Evolutionary conservation across 2,329 filamentous ascomycete genomes (phyloP).

Genomic region (Sporothrix protearum): DNA sequence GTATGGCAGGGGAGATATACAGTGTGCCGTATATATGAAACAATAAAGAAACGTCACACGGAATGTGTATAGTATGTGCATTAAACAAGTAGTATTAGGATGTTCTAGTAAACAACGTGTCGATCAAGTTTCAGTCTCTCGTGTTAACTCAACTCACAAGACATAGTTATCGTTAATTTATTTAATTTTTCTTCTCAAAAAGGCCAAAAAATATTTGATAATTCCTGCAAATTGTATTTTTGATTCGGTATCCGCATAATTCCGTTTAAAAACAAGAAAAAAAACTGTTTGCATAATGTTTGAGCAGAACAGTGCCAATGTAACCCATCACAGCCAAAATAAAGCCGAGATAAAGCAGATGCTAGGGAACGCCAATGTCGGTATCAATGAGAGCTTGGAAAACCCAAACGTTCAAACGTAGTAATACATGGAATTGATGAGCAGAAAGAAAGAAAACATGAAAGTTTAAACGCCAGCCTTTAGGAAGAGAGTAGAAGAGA

Average conservation of each 20-base stretch:
- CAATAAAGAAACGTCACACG: background rate
- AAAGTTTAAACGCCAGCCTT: background rate
- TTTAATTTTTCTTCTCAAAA: background rate
- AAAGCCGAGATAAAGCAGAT: background rate
- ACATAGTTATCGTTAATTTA: background rate
- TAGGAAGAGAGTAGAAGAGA: background rate
- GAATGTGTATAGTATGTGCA: background rate
- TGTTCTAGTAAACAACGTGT: background rate
- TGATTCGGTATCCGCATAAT: background rate
- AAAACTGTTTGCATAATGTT: background rate
- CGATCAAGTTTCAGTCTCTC: too few relatives aligned
- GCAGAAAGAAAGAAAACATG: background rate
- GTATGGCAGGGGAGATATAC: too few relatives aligned
- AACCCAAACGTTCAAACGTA: background rate
- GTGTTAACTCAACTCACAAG: too few relatives aligned
- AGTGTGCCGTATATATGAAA: background rate
- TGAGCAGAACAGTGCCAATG: background rate
- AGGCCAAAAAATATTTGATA: background rate
- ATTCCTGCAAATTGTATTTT: background rate
- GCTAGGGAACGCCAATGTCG: conserved; percentile 21
- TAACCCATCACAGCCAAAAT: background rate
- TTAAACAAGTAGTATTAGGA: too few relatives aligned
- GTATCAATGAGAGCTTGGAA: conserved; percentile 4
- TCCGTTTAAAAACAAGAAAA: background rate
- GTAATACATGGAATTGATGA: background rate